A percentile compares a stretch with the other conserved stretches of the same genome.
Conservation (phyloP, 1,284 basidiomycete genomes). For the Marasmius sp. region DNA sequence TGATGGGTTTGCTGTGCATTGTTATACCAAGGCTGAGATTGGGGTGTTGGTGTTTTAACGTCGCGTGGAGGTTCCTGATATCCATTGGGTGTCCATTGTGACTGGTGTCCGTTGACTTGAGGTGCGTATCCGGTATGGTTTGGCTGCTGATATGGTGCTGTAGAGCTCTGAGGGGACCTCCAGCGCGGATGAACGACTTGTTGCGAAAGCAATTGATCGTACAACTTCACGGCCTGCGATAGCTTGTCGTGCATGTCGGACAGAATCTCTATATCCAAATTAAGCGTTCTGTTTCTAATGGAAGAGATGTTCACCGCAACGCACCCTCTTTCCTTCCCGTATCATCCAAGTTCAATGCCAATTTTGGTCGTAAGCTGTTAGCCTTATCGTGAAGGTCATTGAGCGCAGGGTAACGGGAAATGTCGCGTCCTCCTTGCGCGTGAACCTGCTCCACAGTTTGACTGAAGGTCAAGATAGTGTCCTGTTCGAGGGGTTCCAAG, state of each 20-base stretch:
- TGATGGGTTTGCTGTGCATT: slow-evolving; percentile 7
- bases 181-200: slow-evolving; percentile 75
- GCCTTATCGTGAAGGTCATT: slow-evolving; percentile 86
- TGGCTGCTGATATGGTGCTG: slow-evolving; percentile 29
- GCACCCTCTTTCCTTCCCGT: slow-evolving; percentile 82
- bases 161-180: slow-evolving; percentile 38
- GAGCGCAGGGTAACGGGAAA: slow-evolving; percentile 80
- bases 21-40: slow-evolving; percentile 13
- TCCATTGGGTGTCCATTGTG: slow-evolving; percentile 27
- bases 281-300: slow-evolving; percentile 7
- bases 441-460: slow-evolving; percentile 87
- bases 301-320: slow-evolving; percentile 30
- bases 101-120: slow-evolving; percentile 21
- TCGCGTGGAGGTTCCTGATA: slow-evolving; percentile 7
- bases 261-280: slow-evolving; percentile 62
- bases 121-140: slow-evolving; percentile 15
- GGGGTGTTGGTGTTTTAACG: slow-evolving; percentile 3
- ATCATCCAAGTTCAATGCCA: slow-evolving; percentile 86
- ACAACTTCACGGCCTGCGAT: slow-evolving; percentile 87
- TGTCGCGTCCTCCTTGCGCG: slow-evolving; percentile 73
- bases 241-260: slow-evolving; percentile 93
- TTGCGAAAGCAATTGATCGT: slow-evolving; percentile 84
- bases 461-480: slow-evolving; percentile 85
- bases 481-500: slow-evolving; percentile 75
- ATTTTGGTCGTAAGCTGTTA: slow-evolving; percentile 76